These are phyloP conservation scores for Kockiozyma suomiensis DNA, from an alignment of 805 yeast genomes.

Conservation along the genomic window DNA sequence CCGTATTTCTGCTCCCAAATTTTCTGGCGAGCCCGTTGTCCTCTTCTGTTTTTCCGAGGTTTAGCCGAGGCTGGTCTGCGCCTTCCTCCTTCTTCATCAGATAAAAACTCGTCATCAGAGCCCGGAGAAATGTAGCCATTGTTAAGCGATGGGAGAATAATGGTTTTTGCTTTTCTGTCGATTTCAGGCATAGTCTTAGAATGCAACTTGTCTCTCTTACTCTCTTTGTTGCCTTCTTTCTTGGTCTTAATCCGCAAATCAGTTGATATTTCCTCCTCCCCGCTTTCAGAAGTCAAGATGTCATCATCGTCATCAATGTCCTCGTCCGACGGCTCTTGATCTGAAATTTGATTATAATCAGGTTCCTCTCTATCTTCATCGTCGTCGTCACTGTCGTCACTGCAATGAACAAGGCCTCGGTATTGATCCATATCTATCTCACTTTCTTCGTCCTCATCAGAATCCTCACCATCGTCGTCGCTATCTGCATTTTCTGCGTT, in stretches of 20 bases:
- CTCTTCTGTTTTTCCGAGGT: conserved; percentile 83
- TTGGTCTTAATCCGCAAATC: conserved; percentile 25
- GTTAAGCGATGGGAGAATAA: conserved; percentile 67
- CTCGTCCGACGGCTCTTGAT: conserved; percentile 7
- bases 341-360: conserved; percentile 15
- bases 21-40: conserved; percentile 95
- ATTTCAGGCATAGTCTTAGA: not conserved
- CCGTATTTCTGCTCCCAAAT: conserved; percentile 96
- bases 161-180: conserved; percentile 26
- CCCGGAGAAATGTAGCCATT: conserved; percentile 85
- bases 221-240: not conserved
- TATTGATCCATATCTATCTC: conserved; percentile 12
- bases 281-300: not conserved
- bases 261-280: conserved; percentile 30
- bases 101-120: conserved; percentile 52
- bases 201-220: not conserved
- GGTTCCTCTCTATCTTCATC: conserved; percentile 13
- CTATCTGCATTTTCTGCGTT: conserved; percentile 29
- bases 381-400: conserved; percentile 11
- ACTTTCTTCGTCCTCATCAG: conserved; percentile 39
- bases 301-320: not conserved
- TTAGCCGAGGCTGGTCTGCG: conserved; percentile 29
- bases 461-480: conserved; percentile 33
- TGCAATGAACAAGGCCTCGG: conserved; percentile 8
- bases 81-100: conserved; percentile 44